Conservation (phyloP, 2,329 filamentous ascomycete genomes). For the Pseudogymnoascus sp. region DNA sequence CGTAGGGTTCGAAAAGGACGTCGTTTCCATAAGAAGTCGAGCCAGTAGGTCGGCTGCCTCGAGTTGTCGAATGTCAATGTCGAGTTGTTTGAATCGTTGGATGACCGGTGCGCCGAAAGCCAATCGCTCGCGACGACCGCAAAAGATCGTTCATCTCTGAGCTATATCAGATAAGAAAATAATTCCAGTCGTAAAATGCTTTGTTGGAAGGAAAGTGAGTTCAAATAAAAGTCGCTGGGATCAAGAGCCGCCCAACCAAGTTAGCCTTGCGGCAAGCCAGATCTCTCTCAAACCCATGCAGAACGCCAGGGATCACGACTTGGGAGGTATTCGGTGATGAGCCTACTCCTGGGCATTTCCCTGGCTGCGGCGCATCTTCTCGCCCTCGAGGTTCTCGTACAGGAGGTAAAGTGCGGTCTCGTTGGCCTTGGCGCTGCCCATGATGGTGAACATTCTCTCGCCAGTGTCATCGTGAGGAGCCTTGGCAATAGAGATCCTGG, state of each 20-base stretch:
- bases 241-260: slow-evolving; percentile 38
- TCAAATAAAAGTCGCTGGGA: slow-evolving; percentile 27
- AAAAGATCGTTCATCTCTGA: slow-evolving; percentile 8
- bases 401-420: slow-evolving; percentile 93
- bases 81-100: slow-evolving; percentile 29
- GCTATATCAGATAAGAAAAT: slow-evolving; percentile 10
- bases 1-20: slow-evolving; percentile 28
- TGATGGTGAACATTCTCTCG: slow-evolving; percentile 99
- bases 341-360: slow-evolving; percentile 36
- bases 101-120: slow-evolving; percentile 19
- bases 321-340: slow-evolving; percentile 41
- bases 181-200: slow-evolving; percentile 27
- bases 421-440: slow-evolving; percentile 87
- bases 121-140: slow-evolving; percentile 1
- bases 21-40: slow-evolving; percentile 27
- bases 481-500: slow-evolving; percentile 89
- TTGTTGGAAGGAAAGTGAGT: slow-evolving; percentile 30
- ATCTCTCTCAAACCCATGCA: slow-evolving; percentile 44
- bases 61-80: slow-evolving; percentile 15
- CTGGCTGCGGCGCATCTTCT: slow-evolving; percentile 97
- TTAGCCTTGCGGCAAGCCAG: slow-evolving; percentile 56
- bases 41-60: slow-evolving; percentile 27
- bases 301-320: slow-evolving; percentile 32
- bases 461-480: slow-evolving; percentile 94
- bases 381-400: slow-evolving; percentile 97